Evolutionary conservation across 73 alveolate species (phyloP).

Genomic region (Blepharisma japonicum): DNA sequence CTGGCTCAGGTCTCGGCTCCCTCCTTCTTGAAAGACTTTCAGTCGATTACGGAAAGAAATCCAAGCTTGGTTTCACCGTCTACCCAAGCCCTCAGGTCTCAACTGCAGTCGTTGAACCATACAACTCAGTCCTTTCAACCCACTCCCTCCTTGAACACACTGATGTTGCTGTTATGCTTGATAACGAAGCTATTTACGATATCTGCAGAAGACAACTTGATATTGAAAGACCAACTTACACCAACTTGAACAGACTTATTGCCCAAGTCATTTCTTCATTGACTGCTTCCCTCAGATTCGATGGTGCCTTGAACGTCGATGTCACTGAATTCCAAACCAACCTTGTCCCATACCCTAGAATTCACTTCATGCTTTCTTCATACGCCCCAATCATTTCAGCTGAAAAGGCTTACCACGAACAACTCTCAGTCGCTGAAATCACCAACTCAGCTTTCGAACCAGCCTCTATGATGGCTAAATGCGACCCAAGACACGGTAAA

Average conservation of each 20-base stretch:
- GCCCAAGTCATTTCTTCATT: conserved; percentile 78
- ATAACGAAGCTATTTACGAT: conserved; percentile 95
- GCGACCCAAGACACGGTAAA: conserved; percentile 41
- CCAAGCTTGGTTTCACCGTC: conserved; percentile 80
- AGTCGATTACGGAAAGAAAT: conserved; percentile 83
- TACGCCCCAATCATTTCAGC: conserved; percentile 58
- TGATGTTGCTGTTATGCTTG: conserved; percentile 89
- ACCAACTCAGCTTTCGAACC: conserved; percentile 78
- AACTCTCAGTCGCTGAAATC: conserved; percentile 35
- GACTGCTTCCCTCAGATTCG: conserved; percentile 71
- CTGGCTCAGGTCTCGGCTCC: conserved; percentile 86
- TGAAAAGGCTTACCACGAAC: conserved; percentile 52
- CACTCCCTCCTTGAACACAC: conserved; percentile 74
- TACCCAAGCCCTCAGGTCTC: conserved; percentile 86
- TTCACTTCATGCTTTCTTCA: conserved; percentile 62
- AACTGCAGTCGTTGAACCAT: conserved; percentile 91
- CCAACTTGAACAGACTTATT: conserved; percentile 84
- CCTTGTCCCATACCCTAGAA: conserved; percentile 64
- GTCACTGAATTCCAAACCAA: conserved; percentile 61
- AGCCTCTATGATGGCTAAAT: conserved; percentile 82
- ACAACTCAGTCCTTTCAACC: conserved; percentile 72
- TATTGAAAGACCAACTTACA: conserved; percentile 92
- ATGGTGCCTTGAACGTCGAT: conserved; percentile 65
- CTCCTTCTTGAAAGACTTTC: conserved; percentile 81
- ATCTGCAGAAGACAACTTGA: conserved; percentile 91